phyloP scores from a whole-genome alignment of 192 early-diverging fungal genomes.

The Radiomyces spectabilis region DNA sequence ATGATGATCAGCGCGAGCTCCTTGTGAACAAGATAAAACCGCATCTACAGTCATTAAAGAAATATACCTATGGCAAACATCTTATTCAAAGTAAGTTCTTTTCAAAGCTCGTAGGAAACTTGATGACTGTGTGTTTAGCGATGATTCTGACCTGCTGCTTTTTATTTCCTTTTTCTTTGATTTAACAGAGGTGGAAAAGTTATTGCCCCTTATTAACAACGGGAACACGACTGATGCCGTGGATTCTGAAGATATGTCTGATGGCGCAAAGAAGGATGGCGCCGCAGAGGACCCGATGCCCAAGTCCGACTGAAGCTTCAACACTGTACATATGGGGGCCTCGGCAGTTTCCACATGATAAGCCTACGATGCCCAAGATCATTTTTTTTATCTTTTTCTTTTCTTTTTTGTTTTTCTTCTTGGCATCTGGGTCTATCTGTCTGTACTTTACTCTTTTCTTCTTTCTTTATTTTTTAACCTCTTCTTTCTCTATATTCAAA shows the following conservation, averaged over 20 bases:
- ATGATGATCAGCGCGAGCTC: constrained; percentile 80
- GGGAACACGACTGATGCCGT: background rate
- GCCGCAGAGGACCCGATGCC: background rate
- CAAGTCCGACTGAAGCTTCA: background rate
- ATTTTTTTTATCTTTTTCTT: background rate
- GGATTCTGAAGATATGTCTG: background rate
- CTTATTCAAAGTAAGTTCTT: constrained; percentile 62
- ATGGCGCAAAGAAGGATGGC: background rate
- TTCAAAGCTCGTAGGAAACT: background rate
- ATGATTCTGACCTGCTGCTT: background rate
- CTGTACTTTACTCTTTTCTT: background rate
- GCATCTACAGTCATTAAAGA: constrained; percentile 85
- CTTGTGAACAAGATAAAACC: constrained; percentile 90
- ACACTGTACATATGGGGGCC: background rate
- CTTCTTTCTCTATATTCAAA: background rate
- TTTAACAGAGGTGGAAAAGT: constrained; percentile 24
- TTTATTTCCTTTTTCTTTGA: background rate
- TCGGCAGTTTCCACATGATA: background rate
- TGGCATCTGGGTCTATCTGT: no score
- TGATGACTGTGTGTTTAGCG: background rate
- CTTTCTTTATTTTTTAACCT: background rate
- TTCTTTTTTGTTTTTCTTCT: no score
- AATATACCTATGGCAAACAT: constrained; percentile 98
- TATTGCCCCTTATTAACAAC: constrained; percentile 17
- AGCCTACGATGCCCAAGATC: no score